A percentile compares a stretch with the other conserved stretches of the same genome.
phyloP scores from a whole-genome alignment of 306 rosid species.

The Datisca glomerata region DNA sequence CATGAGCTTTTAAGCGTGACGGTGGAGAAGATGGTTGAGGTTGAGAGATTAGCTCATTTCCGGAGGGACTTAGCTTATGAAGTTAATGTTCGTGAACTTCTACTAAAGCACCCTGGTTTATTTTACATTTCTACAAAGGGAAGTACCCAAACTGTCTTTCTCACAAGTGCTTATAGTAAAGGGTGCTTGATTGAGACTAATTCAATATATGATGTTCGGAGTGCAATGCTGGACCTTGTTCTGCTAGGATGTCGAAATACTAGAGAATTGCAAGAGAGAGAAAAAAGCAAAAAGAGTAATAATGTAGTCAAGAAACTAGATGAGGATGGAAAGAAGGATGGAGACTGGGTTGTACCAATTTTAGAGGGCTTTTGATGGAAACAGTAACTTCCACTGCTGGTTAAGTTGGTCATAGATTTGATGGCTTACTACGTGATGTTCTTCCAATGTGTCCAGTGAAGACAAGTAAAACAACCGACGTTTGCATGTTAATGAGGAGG shows the following conservation, averaged over 20 bases:
- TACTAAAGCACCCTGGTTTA: conserved; percentile 53
- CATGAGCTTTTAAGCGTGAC: conserved; percentile 80
- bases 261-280: conserved; percentile 17
- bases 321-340: too few species aligned
- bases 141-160: conserved; percentile 43
- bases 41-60: conserved; percentile 63
- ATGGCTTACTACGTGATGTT: too few species aligned
- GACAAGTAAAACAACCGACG: too few species aligned
- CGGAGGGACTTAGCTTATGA: conserved; percentile 42
- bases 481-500: too few species aligned
- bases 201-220: conserved; percentile 30
- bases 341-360: too few species aligned
- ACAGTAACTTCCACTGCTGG: too few species aligned
- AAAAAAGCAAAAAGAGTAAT: too few species aligned
- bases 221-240: conserved; percentile 57
- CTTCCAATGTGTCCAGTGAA: too few species aligned
- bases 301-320: too few species aligned
- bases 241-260: conserved; percentile 40
- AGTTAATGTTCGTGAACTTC: conserved; percentile 51
- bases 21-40: conserved; percentile 70
- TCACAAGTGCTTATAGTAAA: conserved; percentile 51
- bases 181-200: conserved; percentile 50
- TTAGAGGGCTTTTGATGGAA: too few species aligned
- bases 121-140: conserved; percentile 72
- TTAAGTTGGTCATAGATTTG: too few species aligned